These are phyloP conservation scores for Pichia cabralensis DNA, from an alignment of 805 yeast genomes.

Conservation along the genomic window DNA sequence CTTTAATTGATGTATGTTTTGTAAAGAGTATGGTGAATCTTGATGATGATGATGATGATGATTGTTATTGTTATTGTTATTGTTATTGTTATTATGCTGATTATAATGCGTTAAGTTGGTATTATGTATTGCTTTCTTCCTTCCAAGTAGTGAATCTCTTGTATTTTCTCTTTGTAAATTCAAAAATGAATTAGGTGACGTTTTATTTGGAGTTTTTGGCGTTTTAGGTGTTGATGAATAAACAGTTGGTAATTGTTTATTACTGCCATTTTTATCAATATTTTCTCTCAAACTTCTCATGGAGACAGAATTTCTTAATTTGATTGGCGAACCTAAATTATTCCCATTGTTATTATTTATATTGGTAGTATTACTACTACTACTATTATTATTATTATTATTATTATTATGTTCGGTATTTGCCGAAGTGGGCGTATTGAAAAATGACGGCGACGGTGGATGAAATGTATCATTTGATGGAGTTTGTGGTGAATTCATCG, in stretches of 20 bases:
- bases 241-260: not conserved
- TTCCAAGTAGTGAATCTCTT: not conserved
- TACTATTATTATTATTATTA: too few species aligned
- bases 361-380: too few species aligned
- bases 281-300: constrained; percentile 2
- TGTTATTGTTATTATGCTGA: not conserved
- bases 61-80: not conserved
- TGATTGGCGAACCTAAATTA: constrained; percentile 7
- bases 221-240: not conserved
- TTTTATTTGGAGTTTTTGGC: not conserved
- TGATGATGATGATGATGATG: too few species aligned
- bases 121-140: not conserved
- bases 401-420: too few species aligned
- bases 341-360: not conserved
- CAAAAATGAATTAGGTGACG: not conserved
- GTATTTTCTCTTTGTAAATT: not conserved
- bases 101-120: too few species aligned
- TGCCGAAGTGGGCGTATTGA: too few species aligned
- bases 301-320: constrained; percentile 4
- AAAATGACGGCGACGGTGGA: constrained; percentile 9
- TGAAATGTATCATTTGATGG: constrained; percentile 4
- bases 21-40: too few species aligned
- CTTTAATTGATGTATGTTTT: too few species aligned
- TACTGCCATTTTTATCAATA: not conserved
- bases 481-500: constrained; percentile 1